These are phyloP conservation scores for Lasiodiplodia citricola DNA, from an alignment of 2,329 filamentous ascomycete genomes.

Conservation along the genomic window DNA sequence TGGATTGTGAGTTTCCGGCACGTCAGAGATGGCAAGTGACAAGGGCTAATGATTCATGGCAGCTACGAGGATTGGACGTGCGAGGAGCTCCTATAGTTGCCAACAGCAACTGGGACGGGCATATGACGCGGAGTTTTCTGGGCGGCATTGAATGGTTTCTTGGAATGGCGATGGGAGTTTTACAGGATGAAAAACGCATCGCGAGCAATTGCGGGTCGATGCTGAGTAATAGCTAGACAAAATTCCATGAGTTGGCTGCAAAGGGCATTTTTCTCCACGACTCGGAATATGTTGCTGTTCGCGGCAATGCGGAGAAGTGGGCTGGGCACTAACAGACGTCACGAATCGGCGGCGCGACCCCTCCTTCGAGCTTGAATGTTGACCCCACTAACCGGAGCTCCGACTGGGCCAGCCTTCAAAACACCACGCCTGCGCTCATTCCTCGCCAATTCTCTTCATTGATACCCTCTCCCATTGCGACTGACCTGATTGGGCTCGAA, in stretches of 20 bases:
- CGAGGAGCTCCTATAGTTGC: slow-evolving; percentile 75
- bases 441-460: not conserved
- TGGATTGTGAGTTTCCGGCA: slow-evolving; percentile 73
- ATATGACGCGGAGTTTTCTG: slow-evolving; percentile 25
- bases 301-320: slow-evolving; percentile 24
- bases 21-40: not conserved
- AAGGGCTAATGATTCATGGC: slow-evolving; percentile 20
- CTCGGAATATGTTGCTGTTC: slow-evolving; percentile 25
- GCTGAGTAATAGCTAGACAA: slow-evolving; percentile 21
- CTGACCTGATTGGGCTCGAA: not conserved
- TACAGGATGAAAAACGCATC: slow-evolving; percentile 35
- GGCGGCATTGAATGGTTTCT: slow-evolving; percentile 35
- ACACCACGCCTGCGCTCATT: slow-evolving; percentile 13
- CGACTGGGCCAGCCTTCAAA: slow-evolving; percentile 21
- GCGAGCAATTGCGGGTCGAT: slow-evolving; percentile 42
- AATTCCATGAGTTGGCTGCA: slow-evolving; percentile 18
- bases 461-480: slow-evolving; percentile 3
- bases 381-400: slow-evolving; percentile 26
- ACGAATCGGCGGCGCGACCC: slow-evolving; percentile 24
- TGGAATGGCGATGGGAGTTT: slow-evolving; percentile 41
- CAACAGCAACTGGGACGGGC: slow-evolving; percentile 19
- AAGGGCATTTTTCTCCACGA: slow-evolving; percentile 22
- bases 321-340: slow-evolving; percentile 24
- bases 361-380: slow-evolving; percentile 18
- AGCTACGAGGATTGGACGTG: slow-evolving; percentile 99